Evolutionary conservation across 805 yeast genomes (phyloP), one percentile per base, ranked within the genome.

Genomic region (Candida sakaeoensis): DNA sequence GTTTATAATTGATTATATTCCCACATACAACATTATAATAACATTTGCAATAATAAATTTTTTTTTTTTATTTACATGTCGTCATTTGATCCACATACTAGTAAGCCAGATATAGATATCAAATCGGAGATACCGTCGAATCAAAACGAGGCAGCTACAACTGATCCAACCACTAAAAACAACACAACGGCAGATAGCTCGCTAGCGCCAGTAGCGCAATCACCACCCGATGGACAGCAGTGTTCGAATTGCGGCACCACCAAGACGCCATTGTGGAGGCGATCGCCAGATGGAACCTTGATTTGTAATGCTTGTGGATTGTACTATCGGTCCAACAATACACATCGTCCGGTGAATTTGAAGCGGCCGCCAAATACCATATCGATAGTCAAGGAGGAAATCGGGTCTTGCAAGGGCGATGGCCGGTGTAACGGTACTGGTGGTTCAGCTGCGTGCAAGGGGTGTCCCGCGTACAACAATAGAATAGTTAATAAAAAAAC

Each of bases 401-500:
- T 55, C 28, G 89, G 88, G 2, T 68, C 81, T 4, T 83, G 90
- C 50, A 74, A 79, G 25, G 90, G 90, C 2, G 82, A 80, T 48
- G 89, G 95, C 4, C 72, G 79, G 43, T 86, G 95, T 58, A 85
- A 86, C 52, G 95, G 95, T 2, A 85, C 90, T 3, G 95, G 95
- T 5, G 95, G 95, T 1, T 61, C 88, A 2, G 71, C 72, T 5
- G 87, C 87, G 3, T 86, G 95, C 58, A 70, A 77, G 46, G 89
- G 90, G 2, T 86, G 95, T 54, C 93, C 95, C 2, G 86, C 93
- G 4, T 85, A 59, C 55, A 85, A 86, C 56, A 87, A 85, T 59
- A 70, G 95, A 45, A 70, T 77, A 17, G 63, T 74, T 18, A 36
- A 43, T 17, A 40, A 48, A 41, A 38, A 42, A 41, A 24, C 37